A percentile compares a stretch with the other conserved stretches of the same genome.
phyloP scores from a whole-genome alignment of 2,329 filamentous ascomycete genomes.

The Colletotrichum lini region DNA sequence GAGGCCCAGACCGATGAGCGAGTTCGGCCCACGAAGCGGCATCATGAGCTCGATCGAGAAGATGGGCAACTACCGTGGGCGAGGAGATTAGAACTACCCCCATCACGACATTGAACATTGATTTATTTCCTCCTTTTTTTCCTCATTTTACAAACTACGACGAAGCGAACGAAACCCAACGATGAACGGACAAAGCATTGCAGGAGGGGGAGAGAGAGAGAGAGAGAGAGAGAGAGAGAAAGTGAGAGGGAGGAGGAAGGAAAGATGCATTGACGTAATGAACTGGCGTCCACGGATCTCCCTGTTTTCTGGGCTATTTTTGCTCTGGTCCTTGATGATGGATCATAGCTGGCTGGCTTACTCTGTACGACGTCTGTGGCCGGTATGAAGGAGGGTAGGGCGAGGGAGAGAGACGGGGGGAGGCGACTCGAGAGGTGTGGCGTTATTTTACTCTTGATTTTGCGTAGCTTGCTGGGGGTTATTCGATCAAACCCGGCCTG shows the following conservation, averaged over 20 bases:
- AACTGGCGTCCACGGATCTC: slow-evolving; percentile 39
- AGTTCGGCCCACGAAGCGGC: slow-evolving; percentile 70
- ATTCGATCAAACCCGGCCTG: too few species aligned
- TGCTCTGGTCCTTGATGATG: slow-evolving; percentile 22
- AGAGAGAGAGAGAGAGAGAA: background rate
- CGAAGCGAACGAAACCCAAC: slow-evolving; percentile 36
- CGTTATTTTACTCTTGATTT: background rate
- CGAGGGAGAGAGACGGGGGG: background rate
- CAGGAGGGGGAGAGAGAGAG: background rate
- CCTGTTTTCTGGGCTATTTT: slow-evolving; percentile 30
- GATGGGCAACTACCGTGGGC: slow-evolving; percentile 78
- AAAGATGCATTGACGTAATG: slow-evolving; percentile 38
- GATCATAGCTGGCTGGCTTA: slow-evolving; percentile 1
- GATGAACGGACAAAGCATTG: slow-evolving; percentile 40
- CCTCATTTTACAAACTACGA: background rate
- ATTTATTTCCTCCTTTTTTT: slow-evolving; percentile 3
- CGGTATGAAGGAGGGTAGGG: background rate
- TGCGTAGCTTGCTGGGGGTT: too few species aligned
- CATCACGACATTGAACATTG: background rate
- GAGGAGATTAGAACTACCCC: slow-evolving; percentile 48
- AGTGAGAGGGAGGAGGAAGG: background rate
- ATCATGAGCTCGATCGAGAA: slow-evolving; percentile 90
- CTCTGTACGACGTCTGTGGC: background rate
- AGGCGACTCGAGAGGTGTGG: slow-evolving; percentile 11
- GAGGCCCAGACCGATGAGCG: slow-evolving; percentile 61